These are phyloP conservation scores for Durio zibethinus DNA, from an alignment of 345 rosid genomes.

Conservation along the genomic window DNA sequence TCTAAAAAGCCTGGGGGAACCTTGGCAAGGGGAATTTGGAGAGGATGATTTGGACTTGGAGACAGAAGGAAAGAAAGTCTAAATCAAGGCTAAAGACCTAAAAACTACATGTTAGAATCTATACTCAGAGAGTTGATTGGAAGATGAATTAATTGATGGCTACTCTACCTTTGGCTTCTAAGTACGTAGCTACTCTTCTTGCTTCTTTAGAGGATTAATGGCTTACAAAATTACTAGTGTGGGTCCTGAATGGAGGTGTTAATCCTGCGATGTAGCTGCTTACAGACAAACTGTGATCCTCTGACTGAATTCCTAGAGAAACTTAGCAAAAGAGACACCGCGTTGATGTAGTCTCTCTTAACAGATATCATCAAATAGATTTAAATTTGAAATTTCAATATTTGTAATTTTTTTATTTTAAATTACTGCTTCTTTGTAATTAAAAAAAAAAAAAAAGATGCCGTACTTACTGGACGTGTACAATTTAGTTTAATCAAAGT, in stretches of 20 bases:
- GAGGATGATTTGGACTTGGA: conserved; percentile 8
- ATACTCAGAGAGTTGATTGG: conserved; percentile 20
- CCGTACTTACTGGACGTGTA: too few relatives aligned
- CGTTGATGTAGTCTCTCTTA: too few relatives aligned
- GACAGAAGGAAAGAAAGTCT: not conserved
- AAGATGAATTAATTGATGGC: conserved; percentile 44
- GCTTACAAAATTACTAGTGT: conserved; percentile 14
- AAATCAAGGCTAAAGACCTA: conserved; percentile 6
- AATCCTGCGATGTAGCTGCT: conserved; percentile 13
- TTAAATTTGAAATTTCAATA: too few relatives aligned
- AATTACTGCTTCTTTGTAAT: too few relatives aligned
- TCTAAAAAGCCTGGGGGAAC: not conserved
- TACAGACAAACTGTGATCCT: conserved; percentile 25
- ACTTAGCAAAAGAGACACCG: conserved; percentile 17
- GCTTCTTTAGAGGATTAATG: conserved; percentile 9
- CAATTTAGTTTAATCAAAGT: too few relatives aligned
- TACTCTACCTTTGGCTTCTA: conserved; percentile 35
- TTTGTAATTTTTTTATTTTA: too few relatives aligned
- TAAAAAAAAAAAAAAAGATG: too few relatives aligned
- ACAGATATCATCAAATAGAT: too few relatives aligned
- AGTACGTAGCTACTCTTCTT: conserved; percentile 24
- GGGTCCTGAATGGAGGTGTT: conserved; percentile 23
- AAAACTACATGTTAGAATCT: conserved; percentile 10
- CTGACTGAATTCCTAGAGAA: conserved; percentile 32
- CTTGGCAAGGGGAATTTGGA: not conserved